phyloP scores from a whole-genome alignment of 2,329 filamentous ascomycete species.

The Alternaria panax region DNA sequence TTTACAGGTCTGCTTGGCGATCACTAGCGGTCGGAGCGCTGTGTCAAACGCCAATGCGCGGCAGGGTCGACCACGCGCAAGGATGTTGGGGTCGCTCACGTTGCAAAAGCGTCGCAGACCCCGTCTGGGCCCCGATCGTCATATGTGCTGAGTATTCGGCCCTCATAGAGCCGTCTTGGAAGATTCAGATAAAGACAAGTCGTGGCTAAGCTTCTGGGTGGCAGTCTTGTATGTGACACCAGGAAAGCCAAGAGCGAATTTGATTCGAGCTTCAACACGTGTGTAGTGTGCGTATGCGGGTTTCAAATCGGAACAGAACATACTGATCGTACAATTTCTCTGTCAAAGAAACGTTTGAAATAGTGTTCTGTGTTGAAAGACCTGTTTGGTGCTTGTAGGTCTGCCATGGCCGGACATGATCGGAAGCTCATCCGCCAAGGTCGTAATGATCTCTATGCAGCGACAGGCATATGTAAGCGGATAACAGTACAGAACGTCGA shows the following conservation, averaged over 20 bases:
- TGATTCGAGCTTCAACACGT: background rate
- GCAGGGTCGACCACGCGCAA: conserved; percentile 8
- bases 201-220: background rate
- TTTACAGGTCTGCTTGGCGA: conserved; percentile 11
- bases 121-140: conserved; percentile 2
- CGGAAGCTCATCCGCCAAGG: background rate
- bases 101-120: conserved; percentile 23
- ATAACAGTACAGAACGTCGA: background rate
- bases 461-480: background rate
- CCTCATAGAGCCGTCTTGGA: background rate
- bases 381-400: background rate
- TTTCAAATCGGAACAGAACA: conserved; percentile 2
- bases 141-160: conserved; percentile 2
- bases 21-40: conserved; percentile 1
- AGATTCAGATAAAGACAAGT: background rate
- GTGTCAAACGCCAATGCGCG: conserved; percentile 20
- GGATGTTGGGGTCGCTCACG: conserved; percentile 19
- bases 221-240: background rate
- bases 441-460: background rate
- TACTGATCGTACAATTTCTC: background rate
- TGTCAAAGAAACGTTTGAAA: background rate
- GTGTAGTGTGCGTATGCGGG: background rate
- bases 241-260: background rate
- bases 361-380: background rate
- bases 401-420: background rate